phyloP scores from a whole-genome alignment of 208 protist species.

The Crithidia fasciculata region DNA sequence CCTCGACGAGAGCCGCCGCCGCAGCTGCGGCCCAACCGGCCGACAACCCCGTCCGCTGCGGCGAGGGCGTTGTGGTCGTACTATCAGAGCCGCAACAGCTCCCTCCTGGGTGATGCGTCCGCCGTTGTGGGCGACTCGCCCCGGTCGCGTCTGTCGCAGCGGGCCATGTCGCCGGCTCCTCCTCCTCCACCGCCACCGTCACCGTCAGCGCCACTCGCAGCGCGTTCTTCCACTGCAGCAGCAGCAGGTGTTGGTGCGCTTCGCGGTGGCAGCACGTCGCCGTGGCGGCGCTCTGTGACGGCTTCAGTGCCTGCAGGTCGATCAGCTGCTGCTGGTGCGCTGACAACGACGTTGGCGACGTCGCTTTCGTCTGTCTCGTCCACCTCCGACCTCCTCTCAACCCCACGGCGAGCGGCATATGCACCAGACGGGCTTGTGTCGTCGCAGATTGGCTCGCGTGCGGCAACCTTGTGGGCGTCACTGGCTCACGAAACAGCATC shows the following conservation, averaged over 20 bases:
- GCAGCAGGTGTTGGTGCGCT: not conserved
- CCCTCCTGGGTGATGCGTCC: not conserved
- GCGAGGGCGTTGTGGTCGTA: constrained; percentile 7
- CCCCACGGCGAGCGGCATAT: not conserved
- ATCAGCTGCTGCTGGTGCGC: not conserved
- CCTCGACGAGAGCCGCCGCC: not conserved
- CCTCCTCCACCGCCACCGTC: not conserved
- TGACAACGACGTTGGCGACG: not conserved
- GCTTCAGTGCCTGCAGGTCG: not conserved
- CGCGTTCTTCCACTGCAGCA: not conserved
- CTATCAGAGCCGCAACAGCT: constrained; percentile 1
- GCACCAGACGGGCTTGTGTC: not conserved
- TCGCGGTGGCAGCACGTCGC: constrained; percentile 1
- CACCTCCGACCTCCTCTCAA: constrained; percentile 5
- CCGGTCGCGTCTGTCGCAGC: not conserved
- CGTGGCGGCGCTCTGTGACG: constrained; percentile 6
- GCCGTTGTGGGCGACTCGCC: not conserved
- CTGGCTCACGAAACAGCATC: not conserved
- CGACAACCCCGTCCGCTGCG: constrained; percentile 1
- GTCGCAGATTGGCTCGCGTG: not conserved
- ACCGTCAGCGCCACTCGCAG: not conserved
- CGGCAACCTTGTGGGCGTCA: not conserved
- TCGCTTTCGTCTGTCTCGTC: constrained; percentile 5
- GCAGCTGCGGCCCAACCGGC: no score
- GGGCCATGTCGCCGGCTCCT: constrained; percentile 1